These are phyloP conservation scores for Ophiocordyceps sinensis DNA, from an alignment of 2,329 filamentous ascomycete genomes.

Conservation along the genomic window DNA sequence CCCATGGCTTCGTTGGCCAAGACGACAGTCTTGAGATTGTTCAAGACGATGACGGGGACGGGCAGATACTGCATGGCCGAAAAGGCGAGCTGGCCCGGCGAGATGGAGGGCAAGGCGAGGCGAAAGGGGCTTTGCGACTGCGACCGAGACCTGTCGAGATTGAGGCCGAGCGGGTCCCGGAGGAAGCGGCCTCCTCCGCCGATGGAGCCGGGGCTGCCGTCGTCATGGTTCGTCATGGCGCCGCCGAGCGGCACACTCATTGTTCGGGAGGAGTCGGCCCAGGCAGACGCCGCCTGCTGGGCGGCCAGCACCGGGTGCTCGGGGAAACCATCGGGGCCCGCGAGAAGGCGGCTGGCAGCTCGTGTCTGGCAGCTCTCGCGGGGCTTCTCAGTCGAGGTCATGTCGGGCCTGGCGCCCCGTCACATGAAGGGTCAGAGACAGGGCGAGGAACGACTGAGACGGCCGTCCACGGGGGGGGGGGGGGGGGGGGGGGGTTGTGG, in stretches of 20 bases:
- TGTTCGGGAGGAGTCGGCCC: not conserved
- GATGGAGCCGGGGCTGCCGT: constrained; percentile 12
- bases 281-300: not conserved
- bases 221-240: constrained; percentile 2
- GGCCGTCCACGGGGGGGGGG: not conserved
- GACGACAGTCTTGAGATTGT: constrained; percentile 52
- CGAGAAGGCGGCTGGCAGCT: constrained; percentile 11
- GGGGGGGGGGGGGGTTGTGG: no score
- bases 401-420: constrained; percentile 12
- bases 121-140: constrained; percentile 23
- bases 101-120: constrained; percentile 30
- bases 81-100: constrained; percentile 43
- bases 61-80: constrained; percentile 61
- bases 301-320: not conserved
- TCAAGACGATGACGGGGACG: constrained; percentile 55
- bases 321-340: constrained; percentile 9
- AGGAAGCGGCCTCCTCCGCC: constrained; percentile 18
- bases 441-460: no score
- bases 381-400: constrained; percentile 16
- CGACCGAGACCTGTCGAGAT: constrained; percentile 13
- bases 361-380: constrained; percentile 14
- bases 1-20: constrained; percentile 67
- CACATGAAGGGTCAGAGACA: constrained; percentile 7
- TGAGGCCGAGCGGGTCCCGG: constrained; percentile 13
- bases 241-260: not conserved